A percentile compares a stretch with the other conserved stretches of the same genome.
phyloP scores from a whole-genome alignment of 192 early-diverging fungal genomes.

The Podila epigama region DNA sequence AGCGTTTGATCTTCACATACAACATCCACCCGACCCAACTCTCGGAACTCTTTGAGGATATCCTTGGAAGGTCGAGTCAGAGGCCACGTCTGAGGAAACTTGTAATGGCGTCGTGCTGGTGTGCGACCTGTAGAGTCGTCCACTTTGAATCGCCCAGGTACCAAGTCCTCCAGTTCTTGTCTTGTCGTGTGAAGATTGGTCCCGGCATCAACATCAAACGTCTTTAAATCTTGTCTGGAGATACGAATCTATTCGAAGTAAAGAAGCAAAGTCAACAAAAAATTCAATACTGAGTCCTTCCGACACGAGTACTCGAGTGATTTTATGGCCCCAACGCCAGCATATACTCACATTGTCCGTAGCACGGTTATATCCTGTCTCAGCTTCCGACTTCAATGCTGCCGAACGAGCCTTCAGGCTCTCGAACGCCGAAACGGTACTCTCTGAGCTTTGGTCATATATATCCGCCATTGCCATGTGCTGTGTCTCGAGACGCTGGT shows the following conservation, averaged over 20 bases:
- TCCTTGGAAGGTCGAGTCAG: conserved; percentile 32
- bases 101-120: conserved; percentile 25
- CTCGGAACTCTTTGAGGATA: conserved; percentile 39
- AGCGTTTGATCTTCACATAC: conserved; percentile 10
- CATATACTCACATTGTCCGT: conserved; percentile 9
- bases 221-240: not conserved
- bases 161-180: conserved; percentile 17
- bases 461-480: conserved; percentile 4
- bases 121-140: conserved; percentile 46
- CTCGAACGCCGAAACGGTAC: conserved; percentile 13
- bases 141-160: conserved; percentile 23
- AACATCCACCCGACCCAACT: conserved; percentile 34
- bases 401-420: conserved; percentile 8
- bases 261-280: not conserved
- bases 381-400: not conserved
- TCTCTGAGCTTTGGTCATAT: conserved; percentile 9
- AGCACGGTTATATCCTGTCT: not conserved
- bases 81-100: conserved; percentile 31
- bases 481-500: conserved; percentile 8
- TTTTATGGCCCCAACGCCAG: not conserved
- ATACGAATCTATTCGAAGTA: conserved; percentile 3
- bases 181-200: conserved; percentile 18
- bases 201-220: conserved; percentile 8
- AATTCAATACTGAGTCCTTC: no score
- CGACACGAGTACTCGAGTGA: not conserved